Conservation (phyloP, 140 eudicot genomes). For the Bidens hawaiensis region DNA sequence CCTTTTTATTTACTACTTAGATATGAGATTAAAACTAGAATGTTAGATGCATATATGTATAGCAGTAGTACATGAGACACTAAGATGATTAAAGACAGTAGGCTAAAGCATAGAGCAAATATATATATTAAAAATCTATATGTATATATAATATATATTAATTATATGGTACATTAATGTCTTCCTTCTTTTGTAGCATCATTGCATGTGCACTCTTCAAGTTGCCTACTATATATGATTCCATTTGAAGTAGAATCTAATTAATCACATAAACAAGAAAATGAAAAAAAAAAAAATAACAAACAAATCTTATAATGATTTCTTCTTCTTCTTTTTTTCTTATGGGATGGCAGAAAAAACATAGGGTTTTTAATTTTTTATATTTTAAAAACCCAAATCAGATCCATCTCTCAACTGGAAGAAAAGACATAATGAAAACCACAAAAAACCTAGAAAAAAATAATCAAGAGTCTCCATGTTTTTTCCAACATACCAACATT, state of each 20-base stretch:
- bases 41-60: not conserved
- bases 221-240: slow-evolving; percentile 28
- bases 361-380: not conserved
- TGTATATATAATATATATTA: slow-evolving; percentile 14
- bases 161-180: slow-evolving; percentile 27
- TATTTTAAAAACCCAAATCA: slow-evolving; percentile 27
- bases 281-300: not conserved
- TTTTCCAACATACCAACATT: slow-evolving; percentile 55
- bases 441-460: not conserved
- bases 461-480: slow-evolving; percentile 54
- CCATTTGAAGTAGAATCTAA: slow-evolving; percentile 36
- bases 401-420: slow-evolving; percentile 34
- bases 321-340: slow-evolving; percentile 17
- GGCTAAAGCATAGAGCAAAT: slow-evolving; percentile 10
- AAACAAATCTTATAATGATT: slow-evolving; percentile 1
- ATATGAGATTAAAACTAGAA: not conserved
- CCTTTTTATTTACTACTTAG: not conserved
- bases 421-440: not conserved
- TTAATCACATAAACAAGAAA: slow-evolving; percentile 15
- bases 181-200: slow-evolving; percentile 35
- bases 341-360: slow-evolving; percentile 28
- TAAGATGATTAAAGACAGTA: slow-evolving; percentile 28
- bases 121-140: slow-evolving; percentile 20
- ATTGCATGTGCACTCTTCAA: slow-evolving; percentile 42
- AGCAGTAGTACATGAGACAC: slow-evolving; percentile 24